These are phyloP conservation scores for Sphagnum magellanicum DNA, from an alignment of 228 moss, liverwort and hornwort genomes.

Conservation along the genomic window DNA sequence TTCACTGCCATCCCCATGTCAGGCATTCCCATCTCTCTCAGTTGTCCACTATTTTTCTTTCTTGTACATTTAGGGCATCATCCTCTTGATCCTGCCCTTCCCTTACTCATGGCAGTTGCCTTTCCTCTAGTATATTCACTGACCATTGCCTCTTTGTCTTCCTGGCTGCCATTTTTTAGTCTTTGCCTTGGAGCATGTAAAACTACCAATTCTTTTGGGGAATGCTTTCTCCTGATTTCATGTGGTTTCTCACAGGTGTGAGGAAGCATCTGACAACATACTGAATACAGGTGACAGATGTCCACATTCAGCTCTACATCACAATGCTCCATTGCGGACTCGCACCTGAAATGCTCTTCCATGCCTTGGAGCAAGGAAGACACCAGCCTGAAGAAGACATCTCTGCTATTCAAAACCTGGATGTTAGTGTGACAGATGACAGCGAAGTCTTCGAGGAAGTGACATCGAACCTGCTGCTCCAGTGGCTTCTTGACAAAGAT, in stretches of 20 bases:
- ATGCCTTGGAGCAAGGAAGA: constrained; percentile 12
- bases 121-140: background rate
- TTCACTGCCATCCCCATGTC: constrained; percentile 52
- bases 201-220: background rate
- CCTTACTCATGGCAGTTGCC: background rate
- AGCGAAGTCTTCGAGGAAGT: too few relatives aligned
- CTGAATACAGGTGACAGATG: constrained; percentile 41
- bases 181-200: background rate
- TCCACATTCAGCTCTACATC: constrained; percentile 47
- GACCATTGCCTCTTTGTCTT: background rate
- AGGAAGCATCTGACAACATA: constrained; percentile 7
- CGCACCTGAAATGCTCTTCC: constrained; percentile 32
- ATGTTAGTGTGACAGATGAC: too few relatives aligned
- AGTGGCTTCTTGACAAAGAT: constrained; percentile 51
- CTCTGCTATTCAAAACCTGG: too few relatives aligned
- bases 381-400: constrained; percentile 9
- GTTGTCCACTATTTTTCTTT: background rate
- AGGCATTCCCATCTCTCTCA: constrained; percentile 29
- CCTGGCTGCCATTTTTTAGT: background rate
- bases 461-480: constrained; percentile 13
- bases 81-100: background rate
- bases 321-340: constrained; percentile 57
- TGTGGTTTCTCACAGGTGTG: background rate
- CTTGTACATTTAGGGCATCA: background rate
- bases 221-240: background rate